phyloP scores from a whole-genome alignment of 129 eudicot genomes.

The Helichrysum umbraculigerum region DNA sequence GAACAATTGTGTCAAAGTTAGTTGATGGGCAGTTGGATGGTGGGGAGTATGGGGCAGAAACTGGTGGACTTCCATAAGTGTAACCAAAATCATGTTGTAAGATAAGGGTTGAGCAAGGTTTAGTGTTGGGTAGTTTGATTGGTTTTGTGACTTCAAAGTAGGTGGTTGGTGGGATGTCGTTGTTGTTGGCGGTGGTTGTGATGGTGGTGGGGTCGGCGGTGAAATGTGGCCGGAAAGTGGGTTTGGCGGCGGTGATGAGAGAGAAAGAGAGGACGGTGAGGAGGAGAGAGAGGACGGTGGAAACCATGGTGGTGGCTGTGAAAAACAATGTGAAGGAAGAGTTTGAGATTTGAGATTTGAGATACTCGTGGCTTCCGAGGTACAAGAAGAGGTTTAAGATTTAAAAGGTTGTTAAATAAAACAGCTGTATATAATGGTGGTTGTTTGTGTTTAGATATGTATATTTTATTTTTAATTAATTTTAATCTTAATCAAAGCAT shows the following conservation, averaged over 20 bases:
- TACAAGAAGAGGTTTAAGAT: too few species aligned
- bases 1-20: constrained; percentile 47
- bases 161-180: constrained; percentile 38
- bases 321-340: neutral
- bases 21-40: constrained; percentile 52
- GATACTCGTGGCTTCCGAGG: too few species aligned
- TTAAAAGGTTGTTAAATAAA: constrained; percentile 17
- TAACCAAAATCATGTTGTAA: constrained; percentile 61
- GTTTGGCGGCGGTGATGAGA: constrained; percentile 35
- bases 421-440: neutral
- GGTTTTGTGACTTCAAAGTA: constrained; percentile 84
- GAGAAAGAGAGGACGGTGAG: constrained; percentile 34
- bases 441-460: constrained; percentile 22
- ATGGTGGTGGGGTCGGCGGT: constrained; percentile 36
- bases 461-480: too few species aligned
- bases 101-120: constrained; percentile 52
- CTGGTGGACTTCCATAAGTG: constrained; percentile 64
- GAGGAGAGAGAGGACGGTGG: constrained; percentile 29
- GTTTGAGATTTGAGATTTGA: constrained; percentile 16
- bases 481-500: too few species aligned
- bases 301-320: constrained; percentile 41
- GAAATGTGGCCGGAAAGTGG: constrained; percentile 5
- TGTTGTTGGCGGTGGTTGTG: constrained; percentile 26
- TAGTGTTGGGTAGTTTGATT: constrained; percentile 52
- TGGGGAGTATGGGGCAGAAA: constrained; percentile 54